Percentiles rank a stretch among this genome's conserved stretches.
These are phyloP conservation scores for Hagleromyces aurorensis DNA, from an alignment of 805 yeast species.

Conservation along the genomic window DNA sequence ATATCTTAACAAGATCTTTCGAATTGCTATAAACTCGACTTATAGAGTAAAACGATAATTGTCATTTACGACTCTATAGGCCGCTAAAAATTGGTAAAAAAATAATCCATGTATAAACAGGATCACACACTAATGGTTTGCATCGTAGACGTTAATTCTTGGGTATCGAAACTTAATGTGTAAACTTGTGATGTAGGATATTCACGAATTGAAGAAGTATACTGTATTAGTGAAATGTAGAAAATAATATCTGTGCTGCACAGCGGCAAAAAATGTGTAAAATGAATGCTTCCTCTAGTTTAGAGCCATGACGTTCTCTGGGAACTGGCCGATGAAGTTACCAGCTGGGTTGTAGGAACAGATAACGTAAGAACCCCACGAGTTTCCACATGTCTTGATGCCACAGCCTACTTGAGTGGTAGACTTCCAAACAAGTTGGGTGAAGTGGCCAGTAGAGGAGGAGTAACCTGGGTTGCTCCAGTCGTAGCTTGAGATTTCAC, in stretches of 20 bases:
- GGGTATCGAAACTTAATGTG: too few relatives aligned
- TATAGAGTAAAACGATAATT: too few relatives aligned
- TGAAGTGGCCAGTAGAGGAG: constrained; percentile 65
- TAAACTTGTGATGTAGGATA: too few relatives aligned
- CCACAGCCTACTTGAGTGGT: constrained; percentile 73
- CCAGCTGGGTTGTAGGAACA: constrained; percentile 78
- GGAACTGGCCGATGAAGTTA: constrained; percentile 49
- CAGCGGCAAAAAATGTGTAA: constrained; percentile 1
- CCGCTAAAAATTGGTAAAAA: too few relatives aligned
- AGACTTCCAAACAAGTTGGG: constrained; percentile 74
- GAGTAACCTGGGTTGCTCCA: constrained; percentile 42
- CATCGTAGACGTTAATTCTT: too few relatives aligned
- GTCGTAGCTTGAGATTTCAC: constrained; percentile 50
- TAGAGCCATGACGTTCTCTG: constrained; percentile 29
- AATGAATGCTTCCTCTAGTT: not conserved
- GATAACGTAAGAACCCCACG: constrained; percentile 54
- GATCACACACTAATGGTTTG: too few relatives aligned
- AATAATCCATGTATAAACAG: too few relatives aligned
- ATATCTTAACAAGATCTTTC: too few relatives aligned
- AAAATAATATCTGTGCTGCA: constrained; percentile 1
- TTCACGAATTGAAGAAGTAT: not conserved
- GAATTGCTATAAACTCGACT: too few relatives aligned
- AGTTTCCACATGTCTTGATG: constrained; percentile 46
- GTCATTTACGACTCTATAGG: too few relatives aligned
- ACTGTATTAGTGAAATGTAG: constrained; percentile 1